Conservation (phyloP, 257 asterid species). For the Scutellaria baicalensis region DNA sequence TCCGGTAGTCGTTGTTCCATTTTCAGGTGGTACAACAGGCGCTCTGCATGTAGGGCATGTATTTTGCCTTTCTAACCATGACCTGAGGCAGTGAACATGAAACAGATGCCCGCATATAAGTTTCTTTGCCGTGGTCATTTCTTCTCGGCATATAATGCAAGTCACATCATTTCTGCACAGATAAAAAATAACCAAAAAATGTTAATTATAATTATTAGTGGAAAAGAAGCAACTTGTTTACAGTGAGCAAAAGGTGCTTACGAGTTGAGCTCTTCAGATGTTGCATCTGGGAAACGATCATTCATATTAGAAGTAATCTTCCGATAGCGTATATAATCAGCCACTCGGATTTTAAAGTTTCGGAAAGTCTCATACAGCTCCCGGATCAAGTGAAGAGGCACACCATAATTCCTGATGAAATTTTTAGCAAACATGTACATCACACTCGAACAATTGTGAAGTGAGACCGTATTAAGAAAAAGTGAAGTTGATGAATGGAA, state of each 20-base stretch:
- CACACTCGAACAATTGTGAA: background rate
- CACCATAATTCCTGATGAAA: constrained; percentile 72
- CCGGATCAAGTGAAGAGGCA: constrained; percentile 94
- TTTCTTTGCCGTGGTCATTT: constrained; percentile 90
- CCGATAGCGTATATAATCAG: constrained; percentile 90
- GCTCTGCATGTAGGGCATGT: constrained; percentile 99
- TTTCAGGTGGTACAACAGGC: constrained; percentile 78
- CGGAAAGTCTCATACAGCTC: constrained; percentile 97
- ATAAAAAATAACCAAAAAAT: background rate
- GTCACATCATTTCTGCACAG: constrained; percentile 72
- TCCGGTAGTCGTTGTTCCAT: constrained; percentile 43
- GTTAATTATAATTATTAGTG: constrained; percentile 2
- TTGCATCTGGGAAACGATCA: constrained; percentile 91
- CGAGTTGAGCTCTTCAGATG: constrained; percentile 82
- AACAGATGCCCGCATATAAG: constrained; percentile 92
- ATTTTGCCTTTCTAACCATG: constrained; percentile 92
- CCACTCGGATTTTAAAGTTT: constrained; percentile 77
- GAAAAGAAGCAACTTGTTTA: constrained; percentile 6
- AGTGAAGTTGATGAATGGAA: background rate
- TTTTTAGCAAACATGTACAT: constrained; percentile 1
- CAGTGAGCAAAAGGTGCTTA: constrained; percentile 27
- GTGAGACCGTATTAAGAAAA: background rate
- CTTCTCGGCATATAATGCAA: constrained; percentile 98
- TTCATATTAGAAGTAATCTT: constrained; percentile 95
- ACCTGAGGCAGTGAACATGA: constrained; percentile 92